Percentiles rank a stretch among this genome's conserved stretches.
These are phyloP conservation scores for Coniella vitis DNA, from an alignment of 2,329 filamentous ascomycete genomes.

Conservation along the genomic window DNA sequence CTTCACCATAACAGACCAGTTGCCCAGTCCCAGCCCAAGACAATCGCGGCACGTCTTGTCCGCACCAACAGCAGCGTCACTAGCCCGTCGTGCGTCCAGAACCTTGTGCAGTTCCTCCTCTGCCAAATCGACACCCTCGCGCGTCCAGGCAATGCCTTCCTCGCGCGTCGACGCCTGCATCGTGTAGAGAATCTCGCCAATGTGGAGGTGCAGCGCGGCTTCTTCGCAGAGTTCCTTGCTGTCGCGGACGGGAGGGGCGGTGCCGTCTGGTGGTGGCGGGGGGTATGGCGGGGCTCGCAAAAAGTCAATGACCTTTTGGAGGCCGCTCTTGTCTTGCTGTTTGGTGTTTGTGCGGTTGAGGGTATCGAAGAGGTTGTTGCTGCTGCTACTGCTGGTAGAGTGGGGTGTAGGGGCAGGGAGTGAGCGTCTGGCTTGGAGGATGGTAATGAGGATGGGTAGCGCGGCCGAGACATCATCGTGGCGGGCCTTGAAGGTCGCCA, in stretches of 20 bases:
- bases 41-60: conserved; percentile 68
- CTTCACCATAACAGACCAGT: conserved; percentile 78
- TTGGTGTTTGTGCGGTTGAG: too few species aligned
- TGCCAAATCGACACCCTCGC: conserved; percentile 76
- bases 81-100: conserved; percentile 21
- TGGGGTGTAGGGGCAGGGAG: conserved; percentile 31
- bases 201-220: conserved; percentile 78
- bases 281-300: conserved; percentile 58
- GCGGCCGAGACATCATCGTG: conserved; percentile 60
- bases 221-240: conserved; percentile 70
- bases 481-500: conserved; percentile 72
- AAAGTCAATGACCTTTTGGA: conserved; percentile 20
- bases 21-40: conserved; percentile 65
- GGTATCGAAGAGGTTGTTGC: not conserved
- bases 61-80: conserved; percentile 27
- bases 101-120: conserved; percentile 57
- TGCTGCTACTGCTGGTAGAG: not conserved
- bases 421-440: conserved; percentile 70
- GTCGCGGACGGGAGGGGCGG: conserved; percentile 57
- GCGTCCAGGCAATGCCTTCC: conserved; percentile 80
- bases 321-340: conserved; percentile 5
- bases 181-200: conserved; percentile 87
- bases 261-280: conserved; percentile 61
- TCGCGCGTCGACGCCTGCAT: conserved; percentile 48
- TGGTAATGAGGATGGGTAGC: conserved; percentile 77